Conservation (phyloP, 75 land plant genomes). For the Ceratopteris richardii region DNA sequence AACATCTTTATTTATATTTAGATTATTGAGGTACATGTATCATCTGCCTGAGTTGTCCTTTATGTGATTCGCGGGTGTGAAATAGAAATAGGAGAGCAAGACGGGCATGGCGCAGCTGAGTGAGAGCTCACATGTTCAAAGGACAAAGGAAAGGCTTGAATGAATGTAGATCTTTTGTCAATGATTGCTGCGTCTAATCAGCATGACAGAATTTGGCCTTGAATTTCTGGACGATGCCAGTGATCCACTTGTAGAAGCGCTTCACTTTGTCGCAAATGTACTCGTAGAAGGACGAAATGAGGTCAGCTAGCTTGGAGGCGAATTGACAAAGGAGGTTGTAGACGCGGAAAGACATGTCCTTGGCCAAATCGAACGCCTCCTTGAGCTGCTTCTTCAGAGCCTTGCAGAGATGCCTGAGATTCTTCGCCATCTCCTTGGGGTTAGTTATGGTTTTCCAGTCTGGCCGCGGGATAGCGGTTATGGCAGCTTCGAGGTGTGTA, state of each 20-base stretch:
- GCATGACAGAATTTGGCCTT: constrained; percentile 5
- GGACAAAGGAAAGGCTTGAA: too few species aligned
- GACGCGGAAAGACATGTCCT: not conserved
- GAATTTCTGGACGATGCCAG: not conserved
- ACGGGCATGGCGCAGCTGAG: too few species aligned
- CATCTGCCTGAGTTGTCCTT: too few species aligned
- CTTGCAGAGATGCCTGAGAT: not conserved
- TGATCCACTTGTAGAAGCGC: constrained; percentile 1
- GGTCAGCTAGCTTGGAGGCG: not conserved
- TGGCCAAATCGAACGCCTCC: not conserved
- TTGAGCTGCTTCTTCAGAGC: not conserved
- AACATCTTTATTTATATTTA: too few species aligned
- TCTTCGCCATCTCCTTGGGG: constrained; percentile 6
- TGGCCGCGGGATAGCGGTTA: constrained; percentile 3
- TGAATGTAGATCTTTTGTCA: too few species aligned
- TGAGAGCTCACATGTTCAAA: too few species aligned
- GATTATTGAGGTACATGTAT: too few species aligned
- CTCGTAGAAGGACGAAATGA: not conserved
- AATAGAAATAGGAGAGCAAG: too few species aligned
- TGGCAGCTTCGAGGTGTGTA: not conserved
- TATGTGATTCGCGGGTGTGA: too few species aligned
- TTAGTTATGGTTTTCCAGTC: not conserved
- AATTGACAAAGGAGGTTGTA: not conserved
- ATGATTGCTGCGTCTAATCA: too few species aligned
- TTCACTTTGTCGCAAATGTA: constrained; percentile 7